Conservation (phyloP, 371 early-diverging fungal genomes). For the Haplosporangium sp. region DNA sequence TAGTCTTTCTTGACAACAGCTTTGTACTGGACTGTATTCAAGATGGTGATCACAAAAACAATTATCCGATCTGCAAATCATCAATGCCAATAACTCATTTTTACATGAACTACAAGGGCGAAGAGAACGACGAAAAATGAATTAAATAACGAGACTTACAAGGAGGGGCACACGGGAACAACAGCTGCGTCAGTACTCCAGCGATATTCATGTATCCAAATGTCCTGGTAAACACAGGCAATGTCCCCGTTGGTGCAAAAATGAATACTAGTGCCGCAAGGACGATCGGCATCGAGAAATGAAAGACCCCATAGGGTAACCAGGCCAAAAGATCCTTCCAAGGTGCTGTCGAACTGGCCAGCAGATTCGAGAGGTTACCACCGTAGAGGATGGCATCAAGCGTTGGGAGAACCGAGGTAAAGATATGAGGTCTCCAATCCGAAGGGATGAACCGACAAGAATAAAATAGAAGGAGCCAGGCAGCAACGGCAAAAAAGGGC, state of each 20-base stretch:
- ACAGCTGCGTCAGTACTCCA: constrained; percentile 74
- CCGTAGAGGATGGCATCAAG: constrained; percentile 75
- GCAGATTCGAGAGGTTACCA: constrained; percentile 69
- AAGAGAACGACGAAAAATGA: neutral
- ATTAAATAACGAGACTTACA: constrained; percentile 63
- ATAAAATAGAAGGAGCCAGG: constrained; percentile 71
- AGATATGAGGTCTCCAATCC: constrained; percentile 67
- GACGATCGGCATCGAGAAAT: constrained; percentile 71
- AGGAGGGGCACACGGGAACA: constrained; percentile 78
- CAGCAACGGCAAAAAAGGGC: constrained; percentile 68
- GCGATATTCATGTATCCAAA: constrained; percentile 77
- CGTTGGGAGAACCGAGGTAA: constrained; percentile 71
- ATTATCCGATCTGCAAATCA: neutral
- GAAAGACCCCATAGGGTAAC: constrained; percentile 77
- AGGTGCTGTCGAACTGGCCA: constrained; percentile 63
- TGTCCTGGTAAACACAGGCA: constrained; percentile 64
- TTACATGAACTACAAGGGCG: neutral
- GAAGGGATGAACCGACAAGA: constrained; percentile 71
- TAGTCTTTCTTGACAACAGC: no score
- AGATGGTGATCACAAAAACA: neutral
- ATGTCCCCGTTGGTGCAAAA: constrained; percentile 64
- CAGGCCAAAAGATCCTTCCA: constrained; percentile 73
- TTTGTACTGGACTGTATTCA: no score
- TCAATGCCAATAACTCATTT: neutral
- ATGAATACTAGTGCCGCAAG: constrained; percentile 58